Evolutionary conservation across 306 rosid species (phyloP).

Genomic region (Quercus wislizeni): DNA sequence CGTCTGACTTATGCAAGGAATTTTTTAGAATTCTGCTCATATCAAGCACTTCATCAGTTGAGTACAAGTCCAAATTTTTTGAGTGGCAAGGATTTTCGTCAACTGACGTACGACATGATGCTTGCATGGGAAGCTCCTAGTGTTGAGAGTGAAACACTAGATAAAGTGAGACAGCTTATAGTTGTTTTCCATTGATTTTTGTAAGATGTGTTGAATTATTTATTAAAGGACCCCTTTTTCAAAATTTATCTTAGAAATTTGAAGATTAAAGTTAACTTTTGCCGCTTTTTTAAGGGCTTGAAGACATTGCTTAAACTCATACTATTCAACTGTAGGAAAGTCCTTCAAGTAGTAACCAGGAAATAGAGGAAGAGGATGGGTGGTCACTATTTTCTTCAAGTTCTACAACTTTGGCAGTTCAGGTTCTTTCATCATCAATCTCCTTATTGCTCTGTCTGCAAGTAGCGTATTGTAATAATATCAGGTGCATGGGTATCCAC

Average conservation of each 20-base stretch:
- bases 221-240: neutral
- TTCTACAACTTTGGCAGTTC: conserved; percentile 81
- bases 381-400: conserved; percentile 77
- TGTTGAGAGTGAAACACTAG: conserved; percentile 34
- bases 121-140: conserved; percentile 92
- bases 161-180: conserved; percentile 42
- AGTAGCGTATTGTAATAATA: neutral
- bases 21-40: conserved; percentile 75
- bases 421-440: conserved; percentile 39
- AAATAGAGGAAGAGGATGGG: conserved; percentile 57
- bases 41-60: conserved; percentile 51
- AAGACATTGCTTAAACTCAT: conserved; percentile 10
- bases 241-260: neutral
- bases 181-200: conserved; percentile 22
- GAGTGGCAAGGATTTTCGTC: conserved; percentile 57
- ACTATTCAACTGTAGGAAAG: conserved; percentile 52
- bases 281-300: conserved; percentile 7
- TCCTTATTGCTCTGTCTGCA: conserved; percentile 15
- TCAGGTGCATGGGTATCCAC: conserved; percentile 10
- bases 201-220: neutral
- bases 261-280: neutral
- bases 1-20: conserved; percentile 64
- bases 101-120: conserved; percentile 82
- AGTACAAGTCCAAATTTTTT: conserved; percentile 46
- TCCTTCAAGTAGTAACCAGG: conserved; percentile 35